These are phyloP conservation scores for Plectosphaerella cucumerina DNA, from an alignment of 2,329 filamentous ascomycete genomes.

Conservation along the genomic window DNA sequence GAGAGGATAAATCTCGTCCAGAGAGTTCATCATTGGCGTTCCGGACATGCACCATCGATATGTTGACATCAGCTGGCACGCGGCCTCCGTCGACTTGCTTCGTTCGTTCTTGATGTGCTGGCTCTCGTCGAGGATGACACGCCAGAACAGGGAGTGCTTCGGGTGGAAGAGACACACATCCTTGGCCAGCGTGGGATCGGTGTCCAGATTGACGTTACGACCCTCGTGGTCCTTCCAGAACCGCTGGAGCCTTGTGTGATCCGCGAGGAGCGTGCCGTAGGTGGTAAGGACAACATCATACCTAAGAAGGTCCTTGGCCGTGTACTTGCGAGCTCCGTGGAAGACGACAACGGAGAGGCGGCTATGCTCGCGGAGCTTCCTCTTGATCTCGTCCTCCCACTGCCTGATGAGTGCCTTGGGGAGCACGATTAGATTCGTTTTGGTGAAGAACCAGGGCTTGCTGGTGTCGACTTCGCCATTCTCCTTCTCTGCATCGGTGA, in stretches of 20 bases:
- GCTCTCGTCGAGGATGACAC: conserved; percentile 74
- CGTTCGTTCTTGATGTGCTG: conserved; percentile 76
- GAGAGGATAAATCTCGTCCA: conserved; percentile 73
- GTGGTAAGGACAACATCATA: conserved; percentile 78
- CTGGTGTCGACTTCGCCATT: background rate
- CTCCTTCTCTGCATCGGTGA: background rate
- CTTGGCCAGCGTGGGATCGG: conserved; percentile 27
- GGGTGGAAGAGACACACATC: conserved; percentile 58
- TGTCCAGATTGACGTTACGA: conserved; percentile 29
- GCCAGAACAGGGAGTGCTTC: conserved; percentile 55
- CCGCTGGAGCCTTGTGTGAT: conserved; percentile 58
- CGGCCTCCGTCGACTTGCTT: conserved; percentile 50
- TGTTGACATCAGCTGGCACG: conserved; percentile 44
- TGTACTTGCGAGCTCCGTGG: conserved; percentile 53
- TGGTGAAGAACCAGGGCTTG: background rate
- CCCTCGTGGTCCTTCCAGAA: conserved; percentile 46
- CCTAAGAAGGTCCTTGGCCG: conserved; percentile 56
- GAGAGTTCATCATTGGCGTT: conserved; percentile 85
- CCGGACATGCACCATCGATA: conserved; percentile 74
- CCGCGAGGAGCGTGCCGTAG: conserved; percentile 66
- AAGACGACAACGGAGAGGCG: conserved; percentile 63
- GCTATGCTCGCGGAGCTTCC: conserved; percentile 59
- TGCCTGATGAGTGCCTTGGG: conserved; percentile 78
- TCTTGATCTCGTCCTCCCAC: conserved; percentile 76
- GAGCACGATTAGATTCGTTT: conserved; percentile 80